Evolutionary conservation across 192 early-diverging fungal species (phyloP), one percentile per base, ranked within the genome.

Genomic region (Podila horticola): DNA sequence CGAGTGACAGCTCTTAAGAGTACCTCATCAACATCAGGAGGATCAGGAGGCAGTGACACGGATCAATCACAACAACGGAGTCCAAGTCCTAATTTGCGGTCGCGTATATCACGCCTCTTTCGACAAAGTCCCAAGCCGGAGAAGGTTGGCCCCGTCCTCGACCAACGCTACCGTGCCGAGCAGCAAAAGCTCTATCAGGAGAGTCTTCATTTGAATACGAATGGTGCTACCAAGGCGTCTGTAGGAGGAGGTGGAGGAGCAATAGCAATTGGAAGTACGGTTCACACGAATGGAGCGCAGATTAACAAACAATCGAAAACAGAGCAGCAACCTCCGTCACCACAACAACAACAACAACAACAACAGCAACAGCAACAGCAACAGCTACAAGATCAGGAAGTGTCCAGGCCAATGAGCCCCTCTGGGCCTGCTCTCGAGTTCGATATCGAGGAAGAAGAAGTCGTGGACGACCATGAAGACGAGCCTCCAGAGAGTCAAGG

Each of bases 91-190:
- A 79, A 79, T 31, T 41, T 79, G 15, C 75, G 75, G 13, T 59
- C 75, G 38, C 69, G 75, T 19, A 5, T 79, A 6, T 67, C 75
- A 22, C 69, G 69, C 8, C 41, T 79, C 31, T 79, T 79, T 29
- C 64, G 69, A 34, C 60, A 60, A 4, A 67, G 33, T 49, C 59
- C 69, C 34, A 79, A 67, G 30, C 60, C 49, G 11, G 69, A 71
- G 9, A 55, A 55, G 17, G 52, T 55, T 5, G 22, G 22, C 24
- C 52, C 52, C 24, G 24, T 55, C 4, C 52, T 55, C 52, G 52
- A 55, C 52, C 75, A 61, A n/a, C 59, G 74, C 30, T 51, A 64
- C 22, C 49, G 67, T 29, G 63, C 45, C 26, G 62, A 69, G 17
- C 67, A 75, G 41, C 22, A 52, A 65, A 36, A 52, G 33, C 49